Evolutionary conservation across 306 rosid species (phyloP).

Genomic region (Prunus davidiana): DNA sequence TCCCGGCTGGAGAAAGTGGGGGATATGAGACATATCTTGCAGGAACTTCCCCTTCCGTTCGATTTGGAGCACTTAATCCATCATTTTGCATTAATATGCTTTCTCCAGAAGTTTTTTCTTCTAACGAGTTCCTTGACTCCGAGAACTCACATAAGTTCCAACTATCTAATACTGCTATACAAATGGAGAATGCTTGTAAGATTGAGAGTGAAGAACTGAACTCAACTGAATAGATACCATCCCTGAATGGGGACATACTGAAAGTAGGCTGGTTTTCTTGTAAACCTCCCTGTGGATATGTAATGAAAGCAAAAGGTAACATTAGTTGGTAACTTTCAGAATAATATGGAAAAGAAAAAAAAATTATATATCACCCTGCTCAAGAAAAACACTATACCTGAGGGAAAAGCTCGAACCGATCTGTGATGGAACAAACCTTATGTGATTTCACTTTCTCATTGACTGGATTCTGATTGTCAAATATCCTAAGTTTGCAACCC

Average conservation of each 20-base stretch:
- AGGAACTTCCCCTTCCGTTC: constrained; percentile 33
- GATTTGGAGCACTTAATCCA: constrained; percentile 31
- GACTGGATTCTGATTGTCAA: constrained; percentile 47
- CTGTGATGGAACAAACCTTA: constrained; percentile 30
- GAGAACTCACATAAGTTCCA: constrained; percentile 46
- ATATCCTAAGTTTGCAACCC: constrained; percentile 78
- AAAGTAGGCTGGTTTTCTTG: constrained; percentile 52
- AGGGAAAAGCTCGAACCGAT: constrained; percentile 61
- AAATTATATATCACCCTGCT: not conserved
- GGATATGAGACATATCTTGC: constrained; percentile 40
- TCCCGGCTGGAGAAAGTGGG: constrained; percentile 53
- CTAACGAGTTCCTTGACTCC: constrained; percentile 40
- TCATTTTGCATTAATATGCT: constrained; percentile 31
- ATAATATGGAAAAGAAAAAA: constrained; percentile 7
- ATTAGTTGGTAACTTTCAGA: constrained; percentile 11
- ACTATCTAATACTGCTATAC: constrained; percentile 78
- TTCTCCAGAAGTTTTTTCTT: constrained; percentile 40
- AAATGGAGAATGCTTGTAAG: constrained; percentile 87
- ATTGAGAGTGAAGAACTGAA: constrained; percentile 65
- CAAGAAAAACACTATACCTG: constrained; percentile 53
- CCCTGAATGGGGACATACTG: constrained; percentile 56
- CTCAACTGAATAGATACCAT: constrained; percentile 71
- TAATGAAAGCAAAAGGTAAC: constrained; percentile 16
- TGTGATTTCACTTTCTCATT: constrained; percentile 39
- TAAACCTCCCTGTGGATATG: constrained; percentile 54